A percentile compares a stretch with the other conserved stretches of the same genome.
phyloP scores from a whole-genome alignment of 441 rosid species.

The Gossypium aridum region DNA sequence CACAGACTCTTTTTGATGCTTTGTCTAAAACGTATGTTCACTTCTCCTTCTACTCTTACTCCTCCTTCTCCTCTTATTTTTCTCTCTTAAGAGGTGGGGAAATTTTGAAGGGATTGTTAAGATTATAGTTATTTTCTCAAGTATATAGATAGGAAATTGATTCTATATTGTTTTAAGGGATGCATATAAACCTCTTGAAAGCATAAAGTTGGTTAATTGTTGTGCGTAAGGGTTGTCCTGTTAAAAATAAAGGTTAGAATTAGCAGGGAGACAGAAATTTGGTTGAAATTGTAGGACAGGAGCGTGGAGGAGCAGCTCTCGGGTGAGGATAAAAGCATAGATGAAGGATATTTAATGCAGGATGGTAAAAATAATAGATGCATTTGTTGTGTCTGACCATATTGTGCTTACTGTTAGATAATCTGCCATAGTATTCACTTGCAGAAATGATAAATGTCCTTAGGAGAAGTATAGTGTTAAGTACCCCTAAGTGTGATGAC shows the following conservation, averaged over 20 bases:
- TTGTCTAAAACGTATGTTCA: conserved; percentile 70
- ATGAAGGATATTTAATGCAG: background rate
- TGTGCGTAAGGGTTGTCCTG: background rate
- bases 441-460: background rate
- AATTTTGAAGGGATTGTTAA: background rate
- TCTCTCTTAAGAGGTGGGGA: background rate
- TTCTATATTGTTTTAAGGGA: background rate
- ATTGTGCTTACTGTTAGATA: background rate
- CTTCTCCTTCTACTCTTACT: background rate
- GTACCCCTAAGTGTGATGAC: background rate
- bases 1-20: conserved; percentile 79
- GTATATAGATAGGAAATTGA: background rate
- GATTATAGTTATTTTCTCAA: background rate
- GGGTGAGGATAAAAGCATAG: background rate
- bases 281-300: background rate
- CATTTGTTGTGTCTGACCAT: background rate
- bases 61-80: background rate
- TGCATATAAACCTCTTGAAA: background rate
- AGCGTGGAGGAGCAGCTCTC: background rate
- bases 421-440: background rate
- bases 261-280: background rate
- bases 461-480: background rate
- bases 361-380: background rate
- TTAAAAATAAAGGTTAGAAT: background rate
- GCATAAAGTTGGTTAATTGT: background rate